Percentiles rank a stretch among this genome's conserved stretches.
phyloP scores from a whole-genome alignment of 768 basidiomycete species.

The Boletus coccyginus region DNA sequence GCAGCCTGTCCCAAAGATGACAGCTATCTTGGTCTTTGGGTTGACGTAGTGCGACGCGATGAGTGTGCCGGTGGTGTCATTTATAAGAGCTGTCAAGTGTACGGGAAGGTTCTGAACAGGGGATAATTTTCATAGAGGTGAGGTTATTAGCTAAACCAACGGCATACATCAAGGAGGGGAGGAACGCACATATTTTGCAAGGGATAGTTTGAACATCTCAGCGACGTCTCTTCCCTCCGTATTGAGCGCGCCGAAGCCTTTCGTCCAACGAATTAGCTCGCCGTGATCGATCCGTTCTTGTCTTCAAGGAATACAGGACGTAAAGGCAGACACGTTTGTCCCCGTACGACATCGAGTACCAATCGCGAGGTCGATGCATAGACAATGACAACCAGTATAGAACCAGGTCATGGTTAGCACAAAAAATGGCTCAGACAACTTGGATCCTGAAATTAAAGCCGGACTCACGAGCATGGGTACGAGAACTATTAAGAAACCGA shows the following conservation, averaged over 20 bases:
- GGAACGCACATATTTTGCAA: constrained; percentile 67
- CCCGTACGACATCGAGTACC: not conserved
- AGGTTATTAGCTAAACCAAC: not conserved
- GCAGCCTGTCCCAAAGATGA: constrained; percentile 97
- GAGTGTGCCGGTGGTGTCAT: constrained; percentile 97
- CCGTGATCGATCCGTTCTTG: constrained; percentile 94
- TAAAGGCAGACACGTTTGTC: not conserved
- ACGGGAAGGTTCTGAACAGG: constrained; percentile 72
- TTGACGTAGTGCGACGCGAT: constrained; percentile 97
- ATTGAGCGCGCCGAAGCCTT: constrained; percentile 90
- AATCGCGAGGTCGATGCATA: not conserved
- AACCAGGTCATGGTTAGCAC: not conserved
- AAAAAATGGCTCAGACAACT: not conserved
- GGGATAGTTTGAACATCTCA: constrained; percentile 84
- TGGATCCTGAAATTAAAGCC: not conserved
- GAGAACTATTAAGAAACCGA: constrained; percentile 64
- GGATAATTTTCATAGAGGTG: not conserved
- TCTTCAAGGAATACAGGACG: constrained; percentile 36
- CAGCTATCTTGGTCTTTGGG: constrained; percentile 85
- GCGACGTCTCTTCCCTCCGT: constrained; percentile 94
- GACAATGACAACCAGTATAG: not conserved
- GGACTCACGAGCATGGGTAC: constrained; percentile 85
- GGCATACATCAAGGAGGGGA: not conserved
- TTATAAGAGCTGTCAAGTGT: constrained; percentile 83
- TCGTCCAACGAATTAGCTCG: constrained; percentile 97